Evolutionary conservation across 108 stramenopile genomes (phyloP), one percentile per base, ranked within the genome.

Genomic region (Skeletonema menzelii): DNA sequence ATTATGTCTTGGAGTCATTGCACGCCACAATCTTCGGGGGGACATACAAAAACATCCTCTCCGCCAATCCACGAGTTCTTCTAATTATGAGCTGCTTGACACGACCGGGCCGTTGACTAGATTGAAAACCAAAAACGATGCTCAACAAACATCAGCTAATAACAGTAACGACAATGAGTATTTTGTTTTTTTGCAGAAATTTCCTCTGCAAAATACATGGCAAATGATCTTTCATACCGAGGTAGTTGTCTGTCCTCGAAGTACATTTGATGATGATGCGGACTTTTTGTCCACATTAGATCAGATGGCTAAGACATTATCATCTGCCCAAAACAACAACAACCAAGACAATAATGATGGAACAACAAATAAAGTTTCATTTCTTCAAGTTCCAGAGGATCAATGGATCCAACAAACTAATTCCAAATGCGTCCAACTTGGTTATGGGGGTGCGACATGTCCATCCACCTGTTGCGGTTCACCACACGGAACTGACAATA

Each of bases 211-310:
- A 40, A 47, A 63, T 24, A 65, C 80, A 17, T 76, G 61, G 27
- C 32, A 53, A 24, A 57, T 65, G 55, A 57, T 82, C 34, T 82
- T 72, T 15, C 80, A 82, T 40, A 82, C 80, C n/a, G 80, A 82
- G 55, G 75, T 82, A 1, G 42, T 82, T 12, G 70, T 82, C 19
- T 82, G 80, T 58, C 75, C 70, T 8, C 53, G 70, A 27, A 57
- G 59, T 7, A 47, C 47, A 6, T 72, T 82, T 42, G 8, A 32
- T 5, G 17, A 26, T 20, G 66, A 78, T 49, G 14, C 11, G 49
- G 69, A 42, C 11, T 78, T 78, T 56, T 20, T 70, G 19, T 38
- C 55, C 8, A 71, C 65, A 17, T 60, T 78, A 2, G 77, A 77
- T 61, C 40, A 65, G 37, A 10, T 78, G 40, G 56, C 47, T 0